Base-by-base conservation (phyloP, 306 rosid genomes). In the Inga laurina region DNA sequence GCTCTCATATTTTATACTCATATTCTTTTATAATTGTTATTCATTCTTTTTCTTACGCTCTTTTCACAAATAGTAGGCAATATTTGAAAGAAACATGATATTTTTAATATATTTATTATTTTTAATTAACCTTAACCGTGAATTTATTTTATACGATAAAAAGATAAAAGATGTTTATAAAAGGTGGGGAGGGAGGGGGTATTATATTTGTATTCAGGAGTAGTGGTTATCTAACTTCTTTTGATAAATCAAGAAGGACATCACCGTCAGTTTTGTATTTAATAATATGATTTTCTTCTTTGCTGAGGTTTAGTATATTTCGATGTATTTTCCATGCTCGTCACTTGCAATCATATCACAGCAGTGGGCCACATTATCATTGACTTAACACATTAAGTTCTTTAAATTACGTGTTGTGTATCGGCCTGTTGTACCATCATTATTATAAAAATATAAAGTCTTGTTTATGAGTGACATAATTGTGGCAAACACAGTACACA, bases 361-460 rank as follows among this genome's bases (percentile, higher is more conserved):
- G 37, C 8, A 72, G 72, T 72, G 78, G 78, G 79, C 78, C 83
- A 22, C 18, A 45, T 43, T 0, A 22, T 59, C 83, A 71, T 56
- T 80, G 77, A 72, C 67, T 79, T 67, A 35, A 37, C 64, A 49
- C 18, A 18, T 59, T n/a, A n/a, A 52, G 27, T 18, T 14, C 39
- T 72, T 43, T 4, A 18, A 30, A 21, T 73, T 78, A 39, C 16
- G 51, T 39, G 62, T 54, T 79, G 57, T 59, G 2, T 75, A 74
- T 59, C 79, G 57, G 81, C 82, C 52, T 39, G 1, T 79, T 48
- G 52, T 10, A 35, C 74, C 37, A 52, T 57, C 32, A 54, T 75
- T 54, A 32, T 74, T 51, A 32, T 51, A 74, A 74, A 74, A 74
- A 48, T 32, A 32, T 39, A 30, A 27, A 52, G n/a, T 19, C 22